Percentiles rank a stretch among this genome's conserved stretches.
These are phyloP conservation scores for Pythium dissotocum DNA, from an alignment of 352 stramenopile species.

Conservation along the genomic window DNA sequence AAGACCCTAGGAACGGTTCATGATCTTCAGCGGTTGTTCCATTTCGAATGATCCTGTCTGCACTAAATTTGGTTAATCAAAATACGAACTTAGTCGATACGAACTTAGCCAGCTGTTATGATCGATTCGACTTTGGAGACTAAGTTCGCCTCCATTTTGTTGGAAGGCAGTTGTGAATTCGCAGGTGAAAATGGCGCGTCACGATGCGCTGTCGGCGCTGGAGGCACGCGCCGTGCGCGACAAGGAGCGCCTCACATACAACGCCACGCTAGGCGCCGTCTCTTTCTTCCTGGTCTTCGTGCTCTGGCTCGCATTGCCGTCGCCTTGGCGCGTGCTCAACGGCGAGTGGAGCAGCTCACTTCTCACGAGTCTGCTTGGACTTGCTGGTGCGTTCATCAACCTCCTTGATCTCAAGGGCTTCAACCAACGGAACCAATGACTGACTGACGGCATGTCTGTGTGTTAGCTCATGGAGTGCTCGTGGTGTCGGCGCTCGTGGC, in stretches of 20 bases:
- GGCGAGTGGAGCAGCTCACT: constrained; percentile 63
- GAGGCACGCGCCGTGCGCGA: constrained; percentile 68
- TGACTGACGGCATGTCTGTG: constrained; percentile 6
- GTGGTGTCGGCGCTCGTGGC: constrained; percentile 57
- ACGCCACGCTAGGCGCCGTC: constrained; percentile 46
- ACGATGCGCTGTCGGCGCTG: constrained; percentile 50
- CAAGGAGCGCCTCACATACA: constrained; percentile 65
- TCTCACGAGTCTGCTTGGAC: constrained; percentile 53
- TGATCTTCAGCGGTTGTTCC: no score
- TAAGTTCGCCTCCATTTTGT: constrained; percentile 7
- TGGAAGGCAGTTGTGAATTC: neutral
- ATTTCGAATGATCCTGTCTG: no score
- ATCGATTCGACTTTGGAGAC: no score
- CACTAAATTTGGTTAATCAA: no score
- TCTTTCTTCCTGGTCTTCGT: constrained; percentile 38
- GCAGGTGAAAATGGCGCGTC: constrained; percentile 18
- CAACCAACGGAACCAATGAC: no score
- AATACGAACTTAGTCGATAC: no score
- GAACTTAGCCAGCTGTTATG: no score
- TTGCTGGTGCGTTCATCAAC: constrained; percentile 36
- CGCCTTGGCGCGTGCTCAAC: constrained; percentile 70
- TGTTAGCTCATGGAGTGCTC: constrained; percentile 48
- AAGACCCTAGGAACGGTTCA: no score
- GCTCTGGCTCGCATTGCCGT: constrained; percentile 57
- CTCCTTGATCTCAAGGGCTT: no score